A percentile compares a stretch with the other conserved stretches of the same genome.
Evolutionary conservation across 2,329 filamentous ascomycete species (phyloP).

Genomic region (Neonectria sp.): DNA sequence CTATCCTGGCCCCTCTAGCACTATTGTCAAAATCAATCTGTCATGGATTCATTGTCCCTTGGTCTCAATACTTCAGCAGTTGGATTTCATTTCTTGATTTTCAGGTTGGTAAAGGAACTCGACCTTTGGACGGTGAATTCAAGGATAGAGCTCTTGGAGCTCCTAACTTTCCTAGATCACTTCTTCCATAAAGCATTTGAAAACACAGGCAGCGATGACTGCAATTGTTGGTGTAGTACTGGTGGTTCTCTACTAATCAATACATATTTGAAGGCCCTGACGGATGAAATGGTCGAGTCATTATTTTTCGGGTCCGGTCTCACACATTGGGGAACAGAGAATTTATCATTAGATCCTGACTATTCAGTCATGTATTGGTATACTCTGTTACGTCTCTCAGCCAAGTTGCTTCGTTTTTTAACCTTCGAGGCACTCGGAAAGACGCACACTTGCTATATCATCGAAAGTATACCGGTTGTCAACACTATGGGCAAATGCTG

Average conservation of each 20-base stretch:
- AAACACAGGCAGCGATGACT: neutral
- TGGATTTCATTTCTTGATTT: slow-evolving; percentile 11
- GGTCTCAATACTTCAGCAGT: slow-evolving; percentile 14
- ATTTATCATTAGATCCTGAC: neutral
- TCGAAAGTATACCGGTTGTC: accelerated
- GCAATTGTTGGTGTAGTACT: slow-evolving; percentile 8
- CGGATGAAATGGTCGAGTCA: neutral
- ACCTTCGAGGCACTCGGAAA: slow-evolving; percentile 21
- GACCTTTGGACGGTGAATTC: neutral
- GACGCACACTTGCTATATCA: slow-evolving; percentile 20
- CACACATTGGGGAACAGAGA: too few species aligned
- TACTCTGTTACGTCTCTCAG: neutral
- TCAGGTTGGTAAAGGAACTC: neutral
- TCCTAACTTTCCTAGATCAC: neutral
- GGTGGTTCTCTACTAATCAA: neutral
- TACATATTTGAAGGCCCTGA: neutral
- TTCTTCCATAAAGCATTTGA: neutral
- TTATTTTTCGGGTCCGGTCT: neutral
- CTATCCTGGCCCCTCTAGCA: neutral
- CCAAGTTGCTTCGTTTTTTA: neutral
- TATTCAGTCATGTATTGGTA: neutral
- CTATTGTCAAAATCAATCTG: neutral
- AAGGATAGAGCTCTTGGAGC: neutral
- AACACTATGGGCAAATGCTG: neutral
- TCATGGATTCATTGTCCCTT: neutral